These are phyloP conservation scores for Antrodiella citrinella DNA, from an alignment of 768 basidiomycete genomes.

Conservation along the genomic window DNA sequence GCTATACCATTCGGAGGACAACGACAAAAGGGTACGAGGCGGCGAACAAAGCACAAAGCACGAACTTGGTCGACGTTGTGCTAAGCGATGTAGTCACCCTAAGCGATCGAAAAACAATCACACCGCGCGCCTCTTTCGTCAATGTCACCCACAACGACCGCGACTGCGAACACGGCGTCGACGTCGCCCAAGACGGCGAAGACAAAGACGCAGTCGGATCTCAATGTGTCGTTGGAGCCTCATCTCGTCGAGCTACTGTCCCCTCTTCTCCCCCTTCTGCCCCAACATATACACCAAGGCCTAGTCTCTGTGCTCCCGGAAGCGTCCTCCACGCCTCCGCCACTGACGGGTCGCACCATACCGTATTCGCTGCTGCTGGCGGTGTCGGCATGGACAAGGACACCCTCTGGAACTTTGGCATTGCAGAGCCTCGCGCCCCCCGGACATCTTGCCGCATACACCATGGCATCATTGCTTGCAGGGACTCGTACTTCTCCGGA, in stretches of 20 bases:
- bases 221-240: constrained; percentile 61
- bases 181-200: background rate
- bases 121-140: too few species aligned
- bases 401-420: constrained; percentile 33
- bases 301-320: constrained; percentile 31
- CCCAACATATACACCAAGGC: constrained; percentile 33
- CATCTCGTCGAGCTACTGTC: constrained; percentile 47
- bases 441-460: constrained; percentile 48
- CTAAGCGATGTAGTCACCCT: constrained; percentile 1
- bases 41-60: background rate
- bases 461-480: constrained; percentile 69
- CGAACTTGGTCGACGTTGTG: background rate
- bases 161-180: background rate
- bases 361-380: constrained; percentile 51
- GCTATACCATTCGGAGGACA: background rate
- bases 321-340: constrained; percentile 13
- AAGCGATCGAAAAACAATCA: constrained; percentile 7
- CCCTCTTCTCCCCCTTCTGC: constrained; percentile 38
- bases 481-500: constrained; percentile 75
- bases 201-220: constrained; percentile 2
- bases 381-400: constrained; percentile 64
- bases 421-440: constrained; percentile 32
- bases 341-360: constrained; percentile 24
- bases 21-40: background rate
- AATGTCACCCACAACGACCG: background rate